phyloP scores from a whole-genome alignment of 1,284 basidiomycete species.

The Peniophora sp. region DNA sequence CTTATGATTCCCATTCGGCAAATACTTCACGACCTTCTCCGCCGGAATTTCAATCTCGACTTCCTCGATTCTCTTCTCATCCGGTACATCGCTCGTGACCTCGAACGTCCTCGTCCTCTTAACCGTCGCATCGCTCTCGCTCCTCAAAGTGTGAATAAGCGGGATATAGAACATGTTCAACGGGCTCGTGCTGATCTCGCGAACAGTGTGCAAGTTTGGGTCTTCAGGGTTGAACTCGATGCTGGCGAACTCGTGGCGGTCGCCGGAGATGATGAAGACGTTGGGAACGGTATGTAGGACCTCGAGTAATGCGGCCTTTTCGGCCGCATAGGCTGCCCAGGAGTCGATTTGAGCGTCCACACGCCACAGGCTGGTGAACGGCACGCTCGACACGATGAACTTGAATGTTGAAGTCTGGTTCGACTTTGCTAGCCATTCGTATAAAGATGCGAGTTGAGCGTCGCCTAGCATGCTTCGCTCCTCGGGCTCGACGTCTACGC shows the following conservation, averaged over 20 bases:
- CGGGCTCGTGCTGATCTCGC: conserved; percentile 59
- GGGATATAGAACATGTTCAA: conserved; percentile 72
- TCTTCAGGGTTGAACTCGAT: conserved; percentile 50
- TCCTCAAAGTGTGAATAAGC: conserved; percentile 40
- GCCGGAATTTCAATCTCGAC: conserved; percentile 36
- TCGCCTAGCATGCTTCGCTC: conserved; percentile 71
- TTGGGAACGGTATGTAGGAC: conserved; percentile 67
- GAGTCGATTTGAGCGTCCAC: conserved; percentile 61
- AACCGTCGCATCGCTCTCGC: conserved; percentile 35
- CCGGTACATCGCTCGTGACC: conserved; percentile 10
- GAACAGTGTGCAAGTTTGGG: conserved; percentile 26
- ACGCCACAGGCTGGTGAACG: conserved; percentile 73
- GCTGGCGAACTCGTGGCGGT: conserved; percentile 77
- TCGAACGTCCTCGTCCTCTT: conserved; percentile 19
- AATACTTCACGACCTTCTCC: conserved; percentile 61
- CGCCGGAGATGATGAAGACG: conserved; percentile 60
- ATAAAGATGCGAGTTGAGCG: conserved; percentile 54
- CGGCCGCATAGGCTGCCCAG: conserved; percentile 65
- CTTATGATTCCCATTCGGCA: conserved; percentile 55
- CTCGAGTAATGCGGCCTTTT: conserved; percentile 52
- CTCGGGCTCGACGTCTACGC: conserved; percentile 27
- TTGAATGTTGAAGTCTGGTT: conserved; percentile 77
- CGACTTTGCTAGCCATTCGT: conserved; percentile 62
- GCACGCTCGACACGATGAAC: conserved; percentile 73
- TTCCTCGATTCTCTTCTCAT: conserved; percentile 12